Percentiles rank a stretch among this genome's conserved stretches.
These are phyloP conservation scores for Corchorus capsularis DNA, from an alignment of 345 rosid species.

Conservation along the genomic window DNA sequence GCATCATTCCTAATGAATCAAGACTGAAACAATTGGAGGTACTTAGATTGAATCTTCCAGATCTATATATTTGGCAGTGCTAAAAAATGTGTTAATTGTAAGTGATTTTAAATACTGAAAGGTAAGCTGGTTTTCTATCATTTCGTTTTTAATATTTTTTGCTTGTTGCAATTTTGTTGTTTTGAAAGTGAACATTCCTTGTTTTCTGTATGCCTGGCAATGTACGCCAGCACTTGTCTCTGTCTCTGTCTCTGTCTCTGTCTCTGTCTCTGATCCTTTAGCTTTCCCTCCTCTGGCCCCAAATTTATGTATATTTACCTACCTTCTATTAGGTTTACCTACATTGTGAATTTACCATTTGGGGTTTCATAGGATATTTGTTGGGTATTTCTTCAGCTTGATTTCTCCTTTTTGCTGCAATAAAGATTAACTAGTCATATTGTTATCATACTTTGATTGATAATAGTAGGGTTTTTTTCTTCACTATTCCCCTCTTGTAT, in stretches of 20 bases:
- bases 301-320: not conserved
- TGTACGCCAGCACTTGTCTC: not conserved
- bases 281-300: not conserved
- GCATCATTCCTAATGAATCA: slow-evolving; percentile 68
- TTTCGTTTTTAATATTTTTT: not conserved
- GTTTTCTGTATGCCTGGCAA: not conserved
- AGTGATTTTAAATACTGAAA: not conserved
- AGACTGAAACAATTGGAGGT: slow-evolving; percentile 78
- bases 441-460: not conserved
- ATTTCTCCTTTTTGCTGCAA: not conserved
- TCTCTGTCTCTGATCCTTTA: not conserved
- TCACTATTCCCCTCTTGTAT: not conserved
- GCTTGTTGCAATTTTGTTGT: not conserved
- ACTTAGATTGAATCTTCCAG: slow-evolving; percentile 29
- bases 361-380: not conserved
- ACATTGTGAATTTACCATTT: not conserved
- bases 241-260: not conserved
- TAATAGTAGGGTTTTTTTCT: not conserved
- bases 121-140: not conserved
- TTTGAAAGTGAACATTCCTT: not conserved
- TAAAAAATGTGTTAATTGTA: not conserved
- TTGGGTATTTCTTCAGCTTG: not conserved
- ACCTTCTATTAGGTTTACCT: not conserved
- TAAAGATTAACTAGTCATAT: not conserved
- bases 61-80: not conserved